Evolutionary conservation across 805 yeast genomes (phyloP).

Genomic region (Candida golubevii): DNA sequence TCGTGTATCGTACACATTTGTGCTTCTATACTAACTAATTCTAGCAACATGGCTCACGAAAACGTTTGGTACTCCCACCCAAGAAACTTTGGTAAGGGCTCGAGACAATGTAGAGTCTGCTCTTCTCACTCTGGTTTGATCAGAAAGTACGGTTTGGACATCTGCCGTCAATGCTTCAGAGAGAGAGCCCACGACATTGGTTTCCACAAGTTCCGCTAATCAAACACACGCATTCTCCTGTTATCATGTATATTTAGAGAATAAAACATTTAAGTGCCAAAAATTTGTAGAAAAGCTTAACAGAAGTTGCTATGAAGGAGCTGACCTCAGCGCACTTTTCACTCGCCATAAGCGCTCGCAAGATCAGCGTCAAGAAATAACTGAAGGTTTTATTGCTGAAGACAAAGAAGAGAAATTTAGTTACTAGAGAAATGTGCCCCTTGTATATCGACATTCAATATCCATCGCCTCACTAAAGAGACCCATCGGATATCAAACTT

Average conservation of each 20-base stretch:
- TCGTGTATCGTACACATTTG: too few relatives aligned
- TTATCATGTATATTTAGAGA: slow-evolving; percentile 14
- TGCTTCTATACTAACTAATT: slow-evolving; percentile 29
- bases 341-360: too few relatives aligned
- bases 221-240: slow-evolving; percentile 9
- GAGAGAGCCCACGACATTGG: slow-evolving; percentile 99
- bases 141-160: slow-evolving; percentile 99
- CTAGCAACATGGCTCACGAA: slow-evolving; percentile 96
- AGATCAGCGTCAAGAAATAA: too few relatives aligned
- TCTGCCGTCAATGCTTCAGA: slow-evolving; percentile 99
- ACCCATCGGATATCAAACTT: slow-evolving; percentile 53
- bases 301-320: too few relatives aligned
- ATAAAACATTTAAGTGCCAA: slow-evolving; percentile 1
- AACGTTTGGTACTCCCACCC: slow-evolving; percentile 99
- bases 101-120: slow-evolving; percentile 99
- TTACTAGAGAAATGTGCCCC: slow-evolving; percentile 30
- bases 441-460: slow-evolving; percentile 55
- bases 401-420: neutral
- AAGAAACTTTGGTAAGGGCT: slow-evolving; percentile 99
- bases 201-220: slow-evolving; percentile 97
- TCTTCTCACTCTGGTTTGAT: slow-evolving; percentile 98
- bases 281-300: too few relatives aligned
- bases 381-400: neutral
- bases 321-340: too few relatives aligned
- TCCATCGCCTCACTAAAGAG: slow-evolving; percentile 52